Evolutionary conservation across 768 basidiomycete genomes (phyloP).

Genomic region (Mycena pura): DNA sequence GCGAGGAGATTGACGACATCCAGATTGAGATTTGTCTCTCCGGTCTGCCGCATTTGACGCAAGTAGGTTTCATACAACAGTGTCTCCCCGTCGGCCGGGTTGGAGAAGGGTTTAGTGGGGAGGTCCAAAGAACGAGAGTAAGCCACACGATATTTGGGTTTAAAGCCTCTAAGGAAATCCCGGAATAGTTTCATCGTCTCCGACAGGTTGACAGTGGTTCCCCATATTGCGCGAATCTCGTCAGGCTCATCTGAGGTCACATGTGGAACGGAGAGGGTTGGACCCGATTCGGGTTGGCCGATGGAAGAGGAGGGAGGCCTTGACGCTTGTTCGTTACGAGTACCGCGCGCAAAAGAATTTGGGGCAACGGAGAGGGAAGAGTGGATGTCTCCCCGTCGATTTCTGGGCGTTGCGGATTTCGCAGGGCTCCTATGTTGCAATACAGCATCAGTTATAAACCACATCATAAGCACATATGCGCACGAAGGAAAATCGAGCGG

Average conservation of each 20-base stretch:
- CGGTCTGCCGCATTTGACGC: slow-evolving; percentile 86
- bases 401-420: slow-evolving; percentile 64
- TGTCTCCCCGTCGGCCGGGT: slow-evolving; percentile 72
- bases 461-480: slow-evolving; percentile 27
- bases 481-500: slow-evolving; percentile 77
- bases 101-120: slow-evolving; percentile 54
- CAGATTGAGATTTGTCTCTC: slow-evolving; percentile 92
- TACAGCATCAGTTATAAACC: not conserved
- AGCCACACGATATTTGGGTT: slow-evolving; percentile 82
- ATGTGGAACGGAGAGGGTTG: slow-evolving; percentile 64
- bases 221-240: slow-evolving; percentile 94
- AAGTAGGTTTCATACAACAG: slow-evolving; percentile 82
- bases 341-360: slow-evolving; percentile 46
- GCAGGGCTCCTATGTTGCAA: slow-evolving; percentile 54
- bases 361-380: slow-evolving; percentile 74
- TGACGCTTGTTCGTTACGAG: slow-evolving; percentile 30
- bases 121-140: slow-evolving; percentile 72
- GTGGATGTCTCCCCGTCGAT: slow-evolving; percentile 89
- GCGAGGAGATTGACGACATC: slow-evolving; percentile 87
- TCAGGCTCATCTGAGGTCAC: slow-evolving; percentile 76
- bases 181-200: slow-evolving; percentile 92
- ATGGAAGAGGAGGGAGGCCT: slow-evolving; percentile 24
- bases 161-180: slow-evolving; percentile 91
- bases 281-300: slow-evolving; percentile 29
- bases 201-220: slow-evolving; percentile 91